Base-by-base conservation (phyloP, 768 basidiomycete species). In the Goffeauzyma gilvescens region DNA sequence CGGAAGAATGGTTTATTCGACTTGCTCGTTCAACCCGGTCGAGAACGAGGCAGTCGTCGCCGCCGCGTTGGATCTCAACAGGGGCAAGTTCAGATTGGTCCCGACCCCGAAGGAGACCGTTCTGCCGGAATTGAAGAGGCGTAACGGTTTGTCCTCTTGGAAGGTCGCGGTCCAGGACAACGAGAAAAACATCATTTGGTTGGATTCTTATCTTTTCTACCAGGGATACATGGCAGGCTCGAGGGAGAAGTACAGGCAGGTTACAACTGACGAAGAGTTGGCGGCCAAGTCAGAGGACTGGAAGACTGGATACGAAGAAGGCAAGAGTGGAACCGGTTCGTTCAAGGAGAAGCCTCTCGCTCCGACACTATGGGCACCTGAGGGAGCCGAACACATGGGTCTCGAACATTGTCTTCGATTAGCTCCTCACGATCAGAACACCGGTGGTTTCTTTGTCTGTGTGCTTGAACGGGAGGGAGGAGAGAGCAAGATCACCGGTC, bases 41-140 rank as follows among this genome's bases (percentile, higher is more conserved):
- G 93, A 98, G 65, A 95, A 98, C 59, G 93, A 98, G 62, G 85
- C 93, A 6, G 90, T 96, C 48, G 69, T 96, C 25, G 79, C 83
- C 1, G 78, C 81, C 32, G 86, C 83, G 0, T 69, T 96, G 27
- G 74, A 73, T 46, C 62, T 69, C 1, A 74, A 78, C 46, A 72
- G 75, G 18, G 81, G 86, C 80, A 31, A 27, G 68, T 59, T 30
- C 41, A 25, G 23, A n/a, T 31, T 37, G 13, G n/a, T 48, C 9
- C 25, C 38, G 10, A 34, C 36, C 9, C 21, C 34, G 5, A 22
- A 20, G 9, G 25, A n/a, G 22, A 60, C 66, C n/a, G 68, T 69
- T 30, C 67, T 86, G 6, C 79, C 81, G 1, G 69, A 68, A n/a
- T 72, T 98, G 24, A 67, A 73, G 24, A 74, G 82, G 34, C 69